Evolutionary conservation across 176 grass and related monocot species (phyloP).

Genomic region (Pontederia crassipes): DNA sequence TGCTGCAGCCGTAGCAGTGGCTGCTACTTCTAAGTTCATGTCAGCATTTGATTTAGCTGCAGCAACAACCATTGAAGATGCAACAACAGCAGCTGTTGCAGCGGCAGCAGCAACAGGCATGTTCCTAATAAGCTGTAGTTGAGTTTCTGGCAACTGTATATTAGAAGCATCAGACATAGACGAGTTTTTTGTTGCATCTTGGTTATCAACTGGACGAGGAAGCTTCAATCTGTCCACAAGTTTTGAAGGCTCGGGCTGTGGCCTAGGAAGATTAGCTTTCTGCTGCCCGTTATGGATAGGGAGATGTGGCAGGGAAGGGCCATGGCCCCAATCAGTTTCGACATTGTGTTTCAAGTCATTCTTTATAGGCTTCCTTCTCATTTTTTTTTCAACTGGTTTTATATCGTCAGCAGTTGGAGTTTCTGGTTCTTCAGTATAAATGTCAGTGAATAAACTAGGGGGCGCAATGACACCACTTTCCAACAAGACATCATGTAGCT

Average conservation of each 20-base stretch:
- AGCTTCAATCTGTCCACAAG: constrained; percentile 38
- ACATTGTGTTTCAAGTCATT: not conserved
- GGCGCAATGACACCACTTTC: constrained; percentile 95
- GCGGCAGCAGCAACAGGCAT: constrained; percentile 88
- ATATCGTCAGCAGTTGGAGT: constrained; percentile 12
- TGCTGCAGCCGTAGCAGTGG: constrained; percentile 86
- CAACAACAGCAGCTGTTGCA: constrained; percentile 95
- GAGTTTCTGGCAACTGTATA: constrained; percentile 1
- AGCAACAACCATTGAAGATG: constrained; percentile 90
- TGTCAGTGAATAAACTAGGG: constrained; percentile 82
- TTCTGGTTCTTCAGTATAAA: constrained; percentile 60
- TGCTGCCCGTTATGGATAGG: constrained; percentile 1
- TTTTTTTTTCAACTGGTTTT: constrained; percentile 25
- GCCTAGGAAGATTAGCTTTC: not conserved
- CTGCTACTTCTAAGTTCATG: constrained; percentile 67
- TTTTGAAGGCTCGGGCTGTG: constrained; percentile 38
- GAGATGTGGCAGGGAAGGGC: constrained; percentile 38
- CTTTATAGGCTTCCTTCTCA: constrained; percentile 28
- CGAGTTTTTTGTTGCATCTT: not conserved
- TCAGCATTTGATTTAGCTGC: constrained; percentile 74
- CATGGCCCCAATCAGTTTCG: constrained; percentile 35
- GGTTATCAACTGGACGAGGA: constrained; percentile 18
- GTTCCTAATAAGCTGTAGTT: constrained; percentile 25
- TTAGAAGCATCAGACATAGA: constrained; percentile 12
- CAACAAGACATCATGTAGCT: constrained; percentile 88